Evolutionary conservation across 2,329 filamentous ascomycete genomes (phyloP), one percentile per base, ranked within the genome.

Genomic region (Grosmannia huntii): DNA sequence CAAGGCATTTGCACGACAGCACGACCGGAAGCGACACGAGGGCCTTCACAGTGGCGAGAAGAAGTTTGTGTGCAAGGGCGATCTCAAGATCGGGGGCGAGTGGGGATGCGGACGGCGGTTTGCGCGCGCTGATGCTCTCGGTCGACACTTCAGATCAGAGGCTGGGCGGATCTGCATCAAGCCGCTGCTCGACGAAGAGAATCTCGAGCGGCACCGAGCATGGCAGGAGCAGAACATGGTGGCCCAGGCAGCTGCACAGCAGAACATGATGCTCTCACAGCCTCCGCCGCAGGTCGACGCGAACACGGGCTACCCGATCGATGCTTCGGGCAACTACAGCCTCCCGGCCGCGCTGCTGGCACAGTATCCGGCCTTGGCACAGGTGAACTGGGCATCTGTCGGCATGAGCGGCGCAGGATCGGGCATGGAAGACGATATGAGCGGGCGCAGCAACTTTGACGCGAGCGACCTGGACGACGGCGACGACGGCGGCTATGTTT

Each of bases 121-220:
- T 70, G 94, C 94, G 19, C 89, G 94, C 65, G 94, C 94, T 5
- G 94, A 99, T 74, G 94, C 94, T 5, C 78, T 99, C 2, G 94
- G 94, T 2, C 83, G 91, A 12, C 94, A 96, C 73, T 99, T 99
- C 76, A 82, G 94, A 57, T 96, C 90, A 2, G 94, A 99, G 73
- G 94, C 94, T 3, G 94, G 94, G 7, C 83, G 94, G 36, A 89
- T 96, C 57, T 99, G 94, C 68, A 99, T 99, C 72, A 96, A 95
- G 65, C 91, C 94, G n/a, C 75, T 99, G 14, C 79, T 99, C 1
- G 94, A 99, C 63, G 94, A 99, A 72, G 94, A 99, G 75, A 87
- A 90, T 58, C 75, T 85, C 41, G 90, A 95, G 66, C 79, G 90
- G 38, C 88, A 95, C 66, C 84, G 87, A 53, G 75, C 80, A 31